phyloP scores from a whole-genome alignment of 306 rosid species.

The Trifolium dubium region DNA sequence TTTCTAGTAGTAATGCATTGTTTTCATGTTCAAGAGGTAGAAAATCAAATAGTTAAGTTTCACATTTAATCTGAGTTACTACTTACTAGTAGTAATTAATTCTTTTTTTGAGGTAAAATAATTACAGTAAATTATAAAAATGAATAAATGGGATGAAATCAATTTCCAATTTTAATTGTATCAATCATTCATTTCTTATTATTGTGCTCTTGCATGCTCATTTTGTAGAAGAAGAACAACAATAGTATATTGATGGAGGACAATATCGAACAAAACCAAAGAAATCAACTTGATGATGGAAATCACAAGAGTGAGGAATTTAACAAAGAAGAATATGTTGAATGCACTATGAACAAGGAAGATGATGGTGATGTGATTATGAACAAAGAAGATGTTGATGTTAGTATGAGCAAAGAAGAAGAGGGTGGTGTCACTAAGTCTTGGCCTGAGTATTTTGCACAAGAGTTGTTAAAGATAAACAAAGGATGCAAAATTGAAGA shows the following conservation, averaged over 20 bases:
- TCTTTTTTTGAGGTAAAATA: too few species aligned
- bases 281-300: background rate
- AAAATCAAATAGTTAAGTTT: too few species aligned
- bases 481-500: background rate
- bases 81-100: too few species aligned
- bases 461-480: background rate
- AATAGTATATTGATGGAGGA: background rate
- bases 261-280: background rate
- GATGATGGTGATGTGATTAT: background rate
- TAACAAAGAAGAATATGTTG: background rate
- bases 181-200: background rate
- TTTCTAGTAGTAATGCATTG: background rate
- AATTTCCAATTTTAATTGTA: background rate
- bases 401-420: background rate
- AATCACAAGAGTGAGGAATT: background rate
- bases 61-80: too few species aligned
- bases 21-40: too few species aligned
- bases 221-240: constrained; percentile 13
- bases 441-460: constrained; percentile 1
- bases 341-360: background rate
- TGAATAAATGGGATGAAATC: too few species aligned
- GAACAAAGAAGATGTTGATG: background rate
- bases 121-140: too few species aligned
- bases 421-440: background rate
- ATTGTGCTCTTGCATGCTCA: background rate